phyloP scores from a whole-genome alignment of 1,284 basidiomycete species.

The Taiwanofungus camphoratus region DNA sequence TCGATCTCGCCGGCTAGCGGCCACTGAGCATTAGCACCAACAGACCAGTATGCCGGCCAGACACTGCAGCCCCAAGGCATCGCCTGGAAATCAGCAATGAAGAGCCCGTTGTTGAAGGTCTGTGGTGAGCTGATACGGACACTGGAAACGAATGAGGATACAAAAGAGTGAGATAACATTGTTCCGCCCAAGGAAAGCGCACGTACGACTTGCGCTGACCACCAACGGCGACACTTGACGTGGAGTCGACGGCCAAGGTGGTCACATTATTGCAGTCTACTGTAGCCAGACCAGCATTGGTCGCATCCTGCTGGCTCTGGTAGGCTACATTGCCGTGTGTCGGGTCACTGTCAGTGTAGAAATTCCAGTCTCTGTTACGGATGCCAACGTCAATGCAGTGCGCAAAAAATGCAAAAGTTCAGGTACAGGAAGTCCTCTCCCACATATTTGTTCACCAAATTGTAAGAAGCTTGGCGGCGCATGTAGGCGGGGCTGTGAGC shows the following conservation, averaged over 20 bases:
- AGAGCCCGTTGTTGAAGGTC: conserved; percentile 62
- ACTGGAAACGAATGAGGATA: conserved; percentile 28
- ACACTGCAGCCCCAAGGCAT: conserved; percentile 79
- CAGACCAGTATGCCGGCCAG: conserved; percentile 72
- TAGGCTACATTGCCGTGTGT: conserved; percentile 63
- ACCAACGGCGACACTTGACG: conserved; percentile 42
- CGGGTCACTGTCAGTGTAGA: conserved; percentile 57
- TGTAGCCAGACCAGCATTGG: conserved; percentile 47
- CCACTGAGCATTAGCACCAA: conserved; percentile 61
- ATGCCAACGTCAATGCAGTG: neutral
- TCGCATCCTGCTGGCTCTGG: conserved; percentile 40
- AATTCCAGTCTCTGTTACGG: conserved; percentile 50
- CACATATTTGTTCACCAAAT: conserved; percentile 31
- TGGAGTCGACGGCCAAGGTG: conserved; percentile 60
- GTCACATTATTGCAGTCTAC: conserved; percentile 49
- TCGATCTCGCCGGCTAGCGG: conserved; percentile 49
- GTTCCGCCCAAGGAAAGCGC: too few species aligned
- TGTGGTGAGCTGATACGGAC: conserved; percentile 70
- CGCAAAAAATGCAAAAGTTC: neutral
- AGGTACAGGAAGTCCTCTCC: conserved; percentile 12
- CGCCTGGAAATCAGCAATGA: conserved; percentile 70
- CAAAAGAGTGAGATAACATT: neutral
- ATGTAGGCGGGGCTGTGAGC: conserved; percentile 11
- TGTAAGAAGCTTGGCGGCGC: conserved; percentile 23
- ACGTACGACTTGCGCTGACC: conserved; percentile 61